Evolutionary conservation across 2,329 filamentous ascomycete species (phyloP), one percentile per base, ranked within the genome.

Genomic region (Colletotrichum sp.): DNA sequence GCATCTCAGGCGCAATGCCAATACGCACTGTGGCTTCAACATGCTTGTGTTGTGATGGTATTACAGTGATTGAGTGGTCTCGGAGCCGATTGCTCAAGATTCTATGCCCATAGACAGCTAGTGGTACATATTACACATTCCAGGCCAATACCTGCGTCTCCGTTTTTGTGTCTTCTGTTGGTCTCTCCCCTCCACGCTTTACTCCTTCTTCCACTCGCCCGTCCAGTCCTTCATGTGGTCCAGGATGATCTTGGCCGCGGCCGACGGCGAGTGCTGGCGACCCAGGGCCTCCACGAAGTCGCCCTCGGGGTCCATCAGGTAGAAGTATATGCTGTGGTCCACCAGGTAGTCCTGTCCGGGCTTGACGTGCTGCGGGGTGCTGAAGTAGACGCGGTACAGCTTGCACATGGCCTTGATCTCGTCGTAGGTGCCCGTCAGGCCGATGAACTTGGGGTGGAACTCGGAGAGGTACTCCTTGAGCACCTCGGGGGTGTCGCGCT

Each of bases 261-360:
- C 91, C 77, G 97, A 93, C 1, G 96, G 95, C 56, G 95, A 98
- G 86, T 98, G 96, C 86, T 99, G 97, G 77, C 97, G 90, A 21
- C 97, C 97, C 81, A 99, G 93, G 14, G 96, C 97, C 87, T 99
- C 97, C 32, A 99, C 96, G 84, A 99, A 99, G 84, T 99, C 96
- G 24, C 96, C 96, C 80, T 98, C 96, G 0, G 97, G 97, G 84
- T 98, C 97, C 97, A 99, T 99, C 79, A 99, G 87, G 85, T 99
- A 99, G 82, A 99, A 99, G 89, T 99, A 99, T 80, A 99, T 99
- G 85, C 96, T 98, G 87, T 99, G 97, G 84, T 99, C 97, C 14
- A 99, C 97, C 80, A 99, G 86, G 83, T 99, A 99, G 85, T 99
- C 97, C 88, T 98, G 94, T 2, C 96, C 97, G 1, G 96, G 94